Base-by-base conservation (phyloP, 164 flowering plant species). In the Dillenia suffruticosa region DNA sequence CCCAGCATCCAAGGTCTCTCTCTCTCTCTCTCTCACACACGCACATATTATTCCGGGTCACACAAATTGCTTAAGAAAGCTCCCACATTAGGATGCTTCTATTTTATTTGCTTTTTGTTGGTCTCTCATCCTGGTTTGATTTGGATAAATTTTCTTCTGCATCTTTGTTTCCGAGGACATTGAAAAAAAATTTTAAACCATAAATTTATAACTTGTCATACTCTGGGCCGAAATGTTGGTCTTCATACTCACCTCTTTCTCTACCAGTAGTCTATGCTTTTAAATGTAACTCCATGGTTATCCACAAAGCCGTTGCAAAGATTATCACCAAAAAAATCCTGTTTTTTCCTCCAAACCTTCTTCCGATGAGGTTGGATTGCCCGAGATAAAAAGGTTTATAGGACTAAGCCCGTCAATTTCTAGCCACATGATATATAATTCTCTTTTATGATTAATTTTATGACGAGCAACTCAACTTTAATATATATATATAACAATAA, bases 11-110 rank as follows among this genome's bases (percentile, higher is more conserved):
- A 11, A 8, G 43, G 13, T n/a, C 5, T 49, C 22, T 5, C 54
- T 43, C 51, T 64, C 45, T 69, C 50, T 49, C 47, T 62, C 51
- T 68, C 8, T 46, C 54, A 51, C 10, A 9, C 54, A 51, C 10
- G 7, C 22, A 1, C 22, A 19, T 19, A 19, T 19, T 19, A 1
- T 19, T 1, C 22, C 22, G 22, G 22, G 22, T 1, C 1, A 19
- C 22, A 19, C 22, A 19, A 19, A 19, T 19, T 19, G 22, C 22
- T 19, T 19, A 19, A 1, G 22, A 19, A 19, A 19, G 22, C 22
- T 19, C 22, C 22, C 22, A 19, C 22, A 19, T 19, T 19, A 19
- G 22, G 22, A 19, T 19, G 22, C 22, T 19, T 19, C 22, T 19
- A 19, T 19, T 19, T 19, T 19, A 19, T 19, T 19, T 19, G 22